Base-by-base conservation (phyloP, 352 stramenopile species). In the Pseudoperonospora humuli region DNA sequence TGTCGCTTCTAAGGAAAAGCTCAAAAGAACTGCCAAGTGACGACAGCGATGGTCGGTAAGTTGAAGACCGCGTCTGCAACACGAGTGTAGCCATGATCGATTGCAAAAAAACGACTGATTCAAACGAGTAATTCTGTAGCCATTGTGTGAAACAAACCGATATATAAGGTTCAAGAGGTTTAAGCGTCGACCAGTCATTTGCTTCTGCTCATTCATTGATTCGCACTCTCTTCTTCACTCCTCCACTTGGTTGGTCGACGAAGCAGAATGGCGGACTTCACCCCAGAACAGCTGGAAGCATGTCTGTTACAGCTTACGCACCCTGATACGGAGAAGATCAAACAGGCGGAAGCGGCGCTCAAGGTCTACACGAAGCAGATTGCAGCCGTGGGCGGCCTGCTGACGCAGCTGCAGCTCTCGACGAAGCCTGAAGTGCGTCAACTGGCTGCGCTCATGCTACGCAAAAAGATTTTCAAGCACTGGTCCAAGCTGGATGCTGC, bases 281-380 rank as follows among this genome's bases (percentile, higher is more conserved):
- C 61, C 45, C 81, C 78, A 40, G 78, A 88, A 58, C 81, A 91
- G 61, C 64, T 93, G 47, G 81, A 93, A 58, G 73, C 75, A 44
- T 88, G 80, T 67, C 71, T 93, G 31, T 57, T 88, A 65, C 82
- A 91, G 46, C 80, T 98, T 37, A 97, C 86, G 45, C 72, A 97
- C 59, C 89, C 89, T 24, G 86, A 98, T 70, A 98, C 93, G 34
- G 75, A 94, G 58, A 76, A 93, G 44, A 98, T 98, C 67, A 96
- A 96, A 72, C 72, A 97, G 61, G 93, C 90, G 7, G 95, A 98
- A 70, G 61, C 66, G 23, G 70, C 79, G 14, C 61, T 98, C 44
- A 98, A 98, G 71, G 67, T 64, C 23, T 88, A 97, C 56, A 67
- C 97, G 23, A 97, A 97, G 62, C 74, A 95, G 64, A 61, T 93